Conservation (phyloP, 495 filamentous ascomycete genomes). For the Xylaria longipes region DNA sequence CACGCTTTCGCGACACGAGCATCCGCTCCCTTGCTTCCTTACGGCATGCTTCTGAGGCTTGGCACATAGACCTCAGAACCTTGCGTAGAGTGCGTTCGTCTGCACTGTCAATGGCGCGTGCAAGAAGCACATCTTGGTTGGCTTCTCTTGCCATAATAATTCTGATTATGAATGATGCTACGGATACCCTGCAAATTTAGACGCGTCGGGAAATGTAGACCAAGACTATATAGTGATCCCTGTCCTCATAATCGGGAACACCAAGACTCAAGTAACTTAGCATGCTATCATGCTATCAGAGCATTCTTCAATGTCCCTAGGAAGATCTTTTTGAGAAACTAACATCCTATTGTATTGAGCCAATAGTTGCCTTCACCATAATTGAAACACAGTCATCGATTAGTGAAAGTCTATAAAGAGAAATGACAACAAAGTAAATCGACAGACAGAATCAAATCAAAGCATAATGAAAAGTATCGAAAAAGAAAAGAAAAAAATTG, state of each 20-base stretch:
- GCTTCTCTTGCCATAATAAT: not conserved
- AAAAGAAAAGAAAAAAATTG: not conserved
- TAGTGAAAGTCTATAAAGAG: not conserved
- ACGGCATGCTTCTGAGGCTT: conserved; percentile 19
- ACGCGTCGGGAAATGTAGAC: not conserved
- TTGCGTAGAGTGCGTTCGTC: conserved; percentile 13
- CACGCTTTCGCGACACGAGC: conserved; percentile 17
- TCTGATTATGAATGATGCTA: not conserved
- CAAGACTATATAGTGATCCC: not conserved
- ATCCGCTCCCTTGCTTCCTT: conserved; percentile 8
- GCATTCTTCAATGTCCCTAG: not conserved
- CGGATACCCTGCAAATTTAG: not conserved
- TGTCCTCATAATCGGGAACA: not conserved
- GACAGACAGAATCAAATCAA: not conserved
- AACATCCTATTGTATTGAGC: not conserved
- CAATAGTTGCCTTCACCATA: not conserved
- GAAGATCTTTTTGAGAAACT: not conserved
- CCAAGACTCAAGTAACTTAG: not conserved
- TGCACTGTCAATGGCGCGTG: conserved; percentile 1
- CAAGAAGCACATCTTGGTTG: not conserved
- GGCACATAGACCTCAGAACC: conserved; percentile 19
- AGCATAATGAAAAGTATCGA: not conserved
- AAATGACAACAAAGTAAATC: not conserved
- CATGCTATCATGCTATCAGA: not conserved
- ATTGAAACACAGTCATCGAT: not conserved